Evolutionary conservation across 768 basidiomycete genomes (phyloP).

Genomic region (Russula virescens): DNA sequence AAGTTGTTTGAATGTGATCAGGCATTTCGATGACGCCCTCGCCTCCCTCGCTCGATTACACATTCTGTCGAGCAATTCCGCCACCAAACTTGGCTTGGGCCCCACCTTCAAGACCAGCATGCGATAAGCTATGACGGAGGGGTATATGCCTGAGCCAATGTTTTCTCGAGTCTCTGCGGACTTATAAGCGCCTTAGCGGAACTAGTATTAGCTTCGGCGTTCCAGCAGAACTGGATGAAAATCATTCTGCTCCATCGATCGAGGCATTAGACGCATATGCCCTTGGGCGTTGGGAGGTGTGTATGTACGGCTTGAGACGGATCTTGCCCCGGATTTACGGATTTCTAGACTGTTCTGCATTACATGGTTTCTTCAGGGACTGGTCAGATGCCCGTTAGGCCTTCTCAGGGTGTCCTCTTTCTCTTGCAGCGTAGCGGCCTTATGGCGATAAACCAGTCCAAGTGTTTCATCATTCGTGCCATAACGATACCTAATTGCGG

Average conservation of each 20-base stretch:
- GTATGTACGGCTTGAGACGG: conserved; percentile 19
- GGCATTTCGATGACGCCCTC: conserved; percentile 68
- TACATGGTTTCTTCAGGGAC: conserved; percentile 95
- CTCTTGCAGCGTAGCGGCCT: conserved; percentile 80
- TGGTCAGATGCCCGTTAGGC: conserved; percentile 66
- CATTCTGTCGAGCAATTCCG: conserved; percentile 51
- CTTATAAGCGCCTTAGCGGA: conserved; percentile 42
- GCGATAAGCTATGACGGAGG: conserved; percentile 81
- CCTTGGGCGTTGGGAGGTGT: conserved; percentile 85
- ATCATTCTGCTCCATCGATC: conserved; percentile 45
- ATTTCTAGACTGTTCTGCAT: conserved; percentile 80
- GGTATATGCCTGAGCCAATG: conserved; percentile 44
- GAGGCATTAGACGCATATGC: conserved; percentile 75
- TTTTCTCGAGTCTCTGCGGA: not conserved
- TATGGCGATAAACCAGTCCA: conserved; percentile 71
- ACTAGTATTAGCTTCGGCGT: conserved; percentile 80
- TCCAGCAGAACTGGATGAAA: conserved; percentile 60
- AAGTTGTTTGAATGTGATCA: conserved; percentile 29
- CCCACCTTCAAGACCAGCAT: conserved; percentile 72
- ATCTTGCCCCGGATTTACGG: conserved; percentile 1
- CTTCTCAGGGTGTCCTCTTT: conserved; percentile 78
- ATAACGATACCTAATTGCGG: not conserved
- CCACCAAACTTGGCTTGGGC: conserved; percentile 63
- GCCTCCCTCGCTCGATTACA: conserved; percentile 58
- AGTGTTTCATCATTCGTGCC: conserved; percentile 7